A percentile compares a stretch with the other conserved stretches of the same genome.
These are phyloP conservation scores for Nicotiana otophora DNA, from an alignment of 257 asterid species.

Conservation along the genomic window DNA sequence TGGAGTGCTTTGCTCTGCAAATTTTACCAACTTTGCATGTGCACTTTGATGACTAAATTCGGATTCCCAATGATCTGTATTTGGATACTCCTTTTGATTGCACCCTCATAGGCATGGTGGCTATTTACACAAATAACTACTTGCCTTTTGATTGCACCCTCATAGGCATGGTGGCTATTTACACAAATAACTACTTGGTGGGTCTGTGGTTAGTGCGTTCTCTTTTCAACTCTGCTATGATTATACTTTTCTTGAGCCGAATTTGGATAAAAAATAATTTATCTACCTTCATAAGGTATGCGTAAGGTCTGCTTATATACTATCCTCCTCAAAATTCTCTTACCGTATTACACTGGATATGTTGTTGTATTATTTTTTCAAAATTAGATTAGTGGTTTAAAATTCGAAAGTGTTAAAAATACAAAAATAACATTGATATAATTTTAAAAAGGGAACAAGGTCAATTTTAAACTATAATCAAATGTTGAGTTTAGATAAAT, in stretches of 20 bases:
- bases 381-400: background rate
- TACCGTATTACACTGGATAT: too few relatives aligned
- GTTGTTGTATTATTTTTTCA: background rate
- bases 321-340: too few relatives aligned
- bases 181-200: background rate
- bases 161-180: background rate
- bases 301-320: too few relatives aligned
- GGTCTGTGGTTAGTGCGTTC: too few relatives aligned
- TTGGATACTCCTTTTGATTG: background rate
- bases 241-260: too few relatives aligned
- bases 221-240: too few relatives aligned
- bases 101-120: background rate
- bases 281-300: too few relatives aligned
- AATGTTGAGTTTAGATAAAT: background rate
- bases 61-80: conserved; percentile 13
- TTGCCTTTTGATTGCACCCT: background rate
- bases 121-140: background rate
- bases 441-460: background rate
- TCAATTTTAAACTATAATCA: background rate
- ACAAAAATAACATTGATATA: background rate
- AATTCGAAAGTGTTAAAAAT: too few relatives aligned
- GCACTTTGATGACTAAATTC: conserved; percentile 4
- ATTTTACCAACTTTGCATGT: conserved; percentile 10
- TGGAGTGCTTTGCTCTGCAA: background rate
- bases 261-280: too few relatives aligned